Percentiles rank a stretch among this genome's conserved stretches.
Evolutionary conservation across 2,329 filamentous ascomycete genomes (phyloP).

Genomic region (Aspergillus phoenicis): DNA sequence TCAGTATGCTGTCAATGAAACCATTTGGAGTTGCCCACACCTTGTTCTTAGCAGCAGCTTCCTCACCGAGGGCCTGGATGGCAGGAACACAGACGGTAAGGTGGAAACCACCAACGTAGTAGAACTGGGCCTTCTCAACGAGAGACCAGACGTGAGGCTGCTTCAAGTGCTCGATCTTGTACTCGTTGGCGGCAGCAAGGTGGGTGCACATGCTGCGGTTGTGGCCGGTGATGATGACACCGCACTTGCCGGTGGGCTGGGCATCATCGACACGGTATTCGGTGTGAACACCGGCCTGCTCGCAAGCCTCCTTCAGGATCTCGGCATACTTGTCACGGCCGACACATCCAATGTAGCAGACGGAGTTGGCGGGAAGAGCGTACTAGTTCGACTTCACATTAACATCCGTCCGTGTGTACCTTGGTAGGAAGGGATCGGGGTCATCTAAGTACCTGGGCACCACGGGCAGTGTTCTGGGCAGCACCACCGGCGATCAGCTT

Average conservation of each 20-base stretch:
- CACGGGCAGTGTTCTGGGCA: conserved; percentile 95
- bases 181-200: conserved; percentile 94
- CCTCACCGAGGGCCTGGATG: conserved; percentile 83
- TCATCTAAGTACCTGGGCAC: conserved; percentile 66
- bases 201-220: conserved; percentile 94
- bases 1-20: conserved; percentile 13
- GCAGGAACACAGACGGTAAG: conserved; percentile 93
- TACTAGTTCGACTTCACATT: conserved; percentile 57
- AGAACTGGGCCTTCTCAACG: conserved; percentile 83
- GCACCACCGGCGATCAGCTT: conserved; percentile 95
- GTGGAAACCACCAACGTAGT: conserved; percentile 96
- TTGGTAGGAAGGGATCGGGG: neutral
- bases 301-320: conserved; percentile 81
- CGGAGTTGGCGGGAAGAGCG: conserved; percentile 84
- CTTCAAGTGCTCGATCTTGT: conserved; percentile 92
- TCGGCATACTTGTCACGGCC: conserved; percentile 95
- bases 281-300: conserved; percentile 83
- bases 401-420: conserved; percentile 12
- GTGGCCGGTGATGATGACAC: conserved; percentile 94
- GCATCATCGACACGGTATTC: conserved; percentile 91
- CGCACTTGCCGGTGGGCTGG: conserved; percentile 87
- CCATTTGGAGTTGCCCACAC: conserved; percentile 36
- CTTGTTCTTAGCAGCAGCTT: conserved; percentile 89
- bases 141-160: conserved; percentile 87
- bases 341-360: conserved; percentile 90